A percentile compares a stretch with the other conserved stretches of the same genome.
Conservation (phyloP, 2,329 filamentous ascomycete species). For the Ophiostoma sp. region DNA sequence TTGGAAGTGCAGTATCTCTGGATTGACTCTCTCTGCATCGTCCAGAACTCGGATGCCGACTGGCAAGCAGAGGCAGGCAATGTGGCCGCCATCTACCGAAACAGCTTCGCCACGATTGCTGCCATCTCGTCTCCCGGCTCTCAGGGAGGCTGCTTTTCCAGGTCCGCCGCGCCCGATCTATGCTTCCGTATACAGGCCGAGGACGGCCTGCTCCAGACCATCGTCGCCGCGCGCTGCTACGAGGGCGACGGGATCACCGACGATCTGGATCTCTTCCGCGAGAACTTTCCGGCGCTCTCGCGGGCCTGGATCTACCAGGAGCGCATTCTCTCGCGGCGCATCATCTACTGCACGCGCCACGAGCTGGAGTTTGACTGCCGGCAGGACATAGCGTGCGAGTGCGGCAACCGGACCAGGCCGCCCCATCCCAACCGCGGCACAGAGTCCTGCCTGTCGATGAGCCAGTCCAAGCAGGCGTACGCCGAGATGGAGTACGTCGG, state of each 20-base stretch:
- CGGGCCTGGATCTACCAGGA: constrained; percentile 4
- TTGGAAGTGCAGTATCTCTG: neutral
- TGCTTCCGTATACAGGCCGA: constrained; percentile 6
- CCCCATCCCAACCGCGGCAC: neutral
- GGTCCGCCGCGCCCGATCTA: neutral
- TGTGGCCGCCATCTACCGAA: neutral
- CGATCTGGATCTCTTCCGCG: neutral
- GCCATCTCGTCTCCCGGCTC: neutral
- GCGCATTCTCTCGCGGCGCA: neutral
- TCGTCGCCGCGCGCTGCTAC: neutral
- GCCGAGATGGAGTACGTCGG: neutral
- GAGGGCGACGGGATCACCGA: constrained; percentile 1
- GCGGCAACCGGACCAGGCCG: neutral
- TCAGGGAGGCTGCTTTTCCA: neutral
- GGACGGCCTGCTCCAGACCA: neutral
- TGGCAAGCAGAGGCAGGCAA: neutral
- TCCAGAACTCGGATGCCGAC: neutral
- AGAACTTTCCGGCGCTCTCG: neutral
- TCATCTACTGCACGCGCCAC: neutral
- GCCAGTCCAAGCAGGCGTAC: neutral
- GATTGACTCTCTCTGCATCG: constrained; percentile 6
- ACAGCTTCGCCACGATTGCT: neutral
- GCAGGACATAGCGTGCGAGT: neutral
- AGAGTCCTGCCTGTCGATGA: neutral
- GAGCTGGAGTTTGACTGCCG: neutral